Evolutionary conservation across 23 red algal species (phyloP).

Genomic region (Chondrus crispus): DNA sequence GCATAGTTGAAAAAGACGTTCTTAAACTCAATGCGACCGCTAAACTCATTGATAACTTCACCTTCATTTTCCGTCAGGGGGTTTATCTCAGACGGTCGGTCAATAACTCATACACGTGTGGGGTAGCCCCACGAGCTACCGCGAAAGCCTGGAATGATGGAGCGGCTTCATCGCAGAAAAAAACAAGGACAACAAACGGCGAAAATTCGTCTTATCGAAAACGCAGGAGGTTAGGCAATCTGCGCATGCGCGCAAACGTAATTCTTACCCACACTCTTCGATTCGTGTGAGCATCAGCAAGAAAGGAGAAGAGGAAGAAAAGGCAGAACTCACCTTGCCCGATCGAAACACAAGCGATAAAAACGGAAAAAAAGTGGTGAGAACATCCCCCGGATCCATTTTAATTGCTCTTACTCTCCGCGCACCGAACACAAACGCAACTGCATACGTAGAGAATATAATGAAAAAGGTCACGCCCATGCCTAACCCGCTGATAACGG

Average conservation of each 20-base stretch:
- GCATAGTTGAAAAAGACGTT: constrained; percentile 85
- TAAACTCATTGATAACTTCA: constrained; percentile 48
- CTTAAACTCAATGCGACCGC: constrained; percentile 66
- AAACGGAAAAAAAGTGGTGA: constrained; percentile 86
- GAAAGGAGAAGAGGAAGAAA: not conserved
- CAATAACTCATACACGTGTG: constrained; percentile 72
- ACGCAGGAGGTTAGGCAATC: not conserved
- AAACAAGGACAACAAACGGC: not conserved
- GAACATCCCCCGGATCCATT: constrained; percentile 60
- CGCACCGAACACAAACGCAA: constrained; percentile 87
- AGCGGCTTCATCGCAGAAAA: constrained; percentile 12
- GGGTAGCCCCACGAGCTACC: constrained; percentile 63
- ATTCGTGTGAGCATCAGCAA: constrained; percentile 18
- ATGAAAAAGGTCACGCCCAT: constrained; percentile 92
- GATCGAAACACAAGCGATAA: constrained; percentile 88
- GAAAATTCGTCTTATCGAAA: not conserved
- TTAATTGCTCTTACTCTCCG: constrained; percentile 38
- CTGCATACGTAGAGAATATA: constrained; percentile 84
- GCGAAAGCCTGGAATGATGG: constrained; percentile 64
- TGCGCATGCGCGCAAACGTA: constrained; percentile 29
- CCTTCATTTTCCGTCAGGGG: constrained; percentile 46
- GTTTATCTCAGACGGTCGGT: constrained; percentile 62
- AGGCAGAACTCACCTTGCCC: constrained; percentile 65
- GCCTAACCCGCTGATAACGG: constrained; percentile 46
- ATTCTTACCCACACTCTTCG: too few species aligned